Evolutionary conservation across 495 filamentous ascomycete species (phyloP).

Genomic region (Penicillium cinerascens): DNA sequence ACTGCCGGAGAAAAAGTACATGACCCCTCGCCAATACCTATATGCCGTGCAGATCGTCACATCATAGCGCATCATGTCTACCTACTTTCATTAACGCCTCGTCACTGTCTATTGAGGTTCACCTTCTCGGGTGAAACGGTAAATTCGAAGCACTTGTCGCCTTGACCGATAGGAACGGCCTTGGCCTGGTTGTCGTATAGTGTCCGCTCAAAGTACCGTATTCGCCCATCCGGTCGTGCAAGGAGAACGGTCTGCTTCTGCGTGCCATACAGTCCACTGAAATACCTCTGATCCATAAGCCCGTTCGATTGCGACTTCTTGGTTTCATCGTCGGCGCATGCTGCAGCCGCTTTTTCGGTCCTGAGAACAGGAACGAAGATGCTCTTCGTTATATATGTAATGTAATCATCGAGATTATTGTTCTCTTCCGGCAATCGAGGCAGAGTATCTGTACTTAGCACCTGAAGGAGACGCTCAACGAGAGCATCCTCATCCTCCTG

Average conservation of each 20-base stretch:
- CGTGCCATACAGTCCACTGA: constrained; percentile 69
- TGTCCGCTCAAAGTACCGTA: constrained; percentile 80
- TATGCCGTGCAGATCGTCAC: constrained; percentile 1
- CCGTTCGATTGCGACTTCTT: constrained; percentile 13
- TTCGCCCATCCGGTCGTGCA: constrained; percentile 67
- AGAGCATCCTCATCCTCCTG: constrained; percentile 58
- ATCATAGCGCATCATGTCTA: constrained; percentile 1
- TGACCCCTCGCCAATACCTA: not conserved
- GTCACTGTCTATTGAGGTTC: not conserved
- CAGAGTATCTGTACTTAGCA: constrained; percentile 71
- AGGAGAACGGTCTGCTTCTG: constrained; percentile 87
- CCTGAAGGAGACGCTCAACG: constrained; percentile 62
- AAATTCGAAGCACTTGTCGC: constrained; percentile 52
- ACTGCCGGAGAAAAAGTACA: not conserved
- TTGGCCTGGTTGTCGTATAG: constrained; percentile 68
- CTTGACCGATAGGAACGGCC: constrained; percentile 54
- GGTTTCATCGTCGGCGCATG: constrained; percentile 26
- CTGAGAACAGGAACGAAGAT: constrained; percentile 80
- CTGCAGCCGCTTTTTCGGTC: constrained; percentile 50
- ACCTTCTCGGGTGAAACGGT: constrained; percentile 12
- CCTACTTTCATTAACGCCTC: not conserved
- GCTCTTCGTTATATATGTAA: constrained; percentile 66
- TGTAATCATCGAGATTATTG: constrained; percentile 64
- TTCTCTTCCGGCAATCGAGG: constrained; percentile 49
- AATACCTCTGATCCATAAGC: constrained; percentile 26